Evolutionary conservation across 192 early-diverging fungal genomes (phyloP).

Genomic region (Linnemannia zychae): DNA sequence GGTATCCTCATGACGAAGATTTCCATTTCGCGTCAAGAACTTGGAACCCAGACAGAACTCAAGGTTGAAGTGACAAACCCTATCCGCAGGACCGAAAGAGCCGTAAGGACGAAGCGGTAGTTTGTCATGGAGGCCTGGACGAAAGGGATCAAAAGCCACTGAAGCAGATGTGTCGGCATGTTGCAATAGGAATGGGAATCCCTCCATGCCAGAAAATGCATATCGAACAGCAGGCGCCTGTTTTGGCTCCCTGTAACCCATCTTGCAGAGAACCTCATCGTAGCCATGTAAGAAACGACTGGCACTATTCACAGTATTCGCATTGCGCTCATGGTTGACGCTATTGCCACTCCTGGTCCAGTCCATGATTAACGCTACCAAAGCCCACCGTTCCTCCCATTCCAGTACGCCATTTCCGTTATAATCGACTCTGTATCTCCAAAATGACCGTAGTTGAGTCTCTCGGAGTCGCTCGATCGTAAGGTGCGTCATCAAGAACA

Average conservation of each 20-base stretch:
- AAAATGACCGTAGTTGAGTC: conserved; percentile 53
- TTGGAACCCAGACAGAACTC: conserved; percentile 44
- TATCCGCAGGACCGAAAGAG: conserved; percentile 22
- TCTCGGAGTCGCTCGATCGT: conserved; percentile 55
- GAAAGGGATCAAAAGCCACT: neutral
- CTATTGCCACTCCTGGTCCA: conserved; percentile 19
- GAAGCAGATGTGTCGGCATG: conserved; percentile 26
- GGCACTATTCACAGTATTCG: conserved; percentile 8
- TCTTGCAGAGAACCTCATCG: neutral
- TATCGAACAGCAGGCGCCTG: conserved; percentile 25
- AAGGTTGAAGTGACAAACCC: conserved; percentile 37
- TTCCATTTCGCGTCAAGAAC: conserved; percentile 13
- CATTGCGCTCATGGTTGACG: neutral
- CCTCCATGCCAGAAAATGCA: conserved; percentile 42
- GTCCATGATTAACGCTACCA: conserved; percentile 20
- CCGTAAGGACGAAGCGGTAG: conserved; percentile 12
- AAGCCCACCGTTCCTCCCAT: conserved; percentile 38
- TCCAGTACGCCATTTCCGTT: conserved; percentile 40
- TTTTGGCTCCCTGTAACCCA: neutral
- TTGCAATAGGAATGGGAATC: conserved; percentile 36
- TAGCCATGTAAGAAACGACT: conserved; percentile 7
- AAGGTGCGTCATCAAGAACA: conserved; percentile 59
- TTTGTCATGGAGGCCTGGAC: conserved; percentile 11
- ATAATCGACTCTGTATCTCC: conserved; percentile 34
- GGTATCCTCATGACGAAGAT: neutral